Evolutionary conservation across 1,284 basidiomycete genomes (phyloP).

Genomic region (Acaromyces ingoldii): DNA sequence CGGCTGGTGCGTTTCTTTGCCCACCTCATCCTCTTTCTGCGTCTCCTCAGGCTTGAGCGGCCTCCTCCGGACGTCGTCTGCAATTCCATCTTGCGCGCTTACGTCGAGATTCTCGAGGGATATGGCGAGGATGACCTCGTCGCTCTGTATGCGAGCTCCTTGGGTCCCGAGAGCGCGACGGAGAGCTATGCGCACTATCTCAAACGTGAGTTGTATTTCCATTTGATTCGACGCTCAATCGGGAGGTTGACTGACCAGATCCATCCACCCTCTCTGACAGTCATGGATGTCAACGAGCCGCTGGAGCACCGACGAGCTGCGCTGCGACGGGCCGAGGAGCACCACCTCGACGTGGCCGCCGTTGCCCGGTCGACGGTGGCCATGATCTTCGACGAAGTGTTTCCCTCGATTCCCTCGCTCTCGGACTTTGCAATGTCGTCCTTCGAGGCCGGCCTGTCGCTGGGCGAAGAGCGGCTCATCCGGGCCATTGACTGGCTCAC

Average conservation of each 20-base stretch:
- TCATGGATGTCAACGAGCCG: conserved; percentile 66
- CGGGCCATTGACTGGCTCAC: conserved; percentile 91
- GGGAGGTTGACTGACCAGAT: neutral
- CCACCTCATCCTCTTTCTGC: conserved; percentile 85
- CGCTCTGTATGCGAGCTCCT: conserved; percentile 83
- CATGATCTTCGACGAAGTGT: conserved; percentile 57
- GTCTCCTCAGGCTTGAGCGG: conserved; percentile 62
- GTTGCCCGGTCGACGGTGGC: conserved; percentile 80
- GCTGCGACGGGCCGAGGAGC: conserved; percentile 71
- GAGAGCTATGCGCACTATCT: conserved; percentile 90
- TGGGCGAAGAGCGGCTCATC: conserved; percentile 59
- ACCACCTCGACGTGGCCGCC: conserved; percentile 72
- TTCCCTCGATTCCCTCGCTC: conserved; percentile 53
- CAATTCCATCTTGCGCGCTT: conserved; percentile 79
- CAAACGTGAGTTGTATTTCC: conserved; percentile 54
- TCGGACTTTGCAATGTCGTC: neutral
- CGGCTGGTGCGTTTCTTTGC: conserved; percentile 77
- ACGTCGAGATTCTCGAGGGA: conserved; percentile 72
- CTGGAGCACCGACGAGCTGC: conserved; percentile 67
- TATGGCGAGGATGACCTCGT: conserved; percentile 75
- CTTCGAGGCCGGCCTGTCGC: conserved; percentile 10
- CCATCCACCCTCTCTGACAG: neutral
- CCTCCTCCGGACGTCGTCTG: conserved; percentile 56
- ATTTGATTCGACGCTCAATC: neutral
- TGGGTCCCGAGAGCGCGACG: conserved; percentile 80